Evolutionary conservation across 2,329 filamentous ascomycete species (phyloP), one percentile per base, ranked within the genome.

Genomic region (Dothiorella sarmentorum): DNA sequence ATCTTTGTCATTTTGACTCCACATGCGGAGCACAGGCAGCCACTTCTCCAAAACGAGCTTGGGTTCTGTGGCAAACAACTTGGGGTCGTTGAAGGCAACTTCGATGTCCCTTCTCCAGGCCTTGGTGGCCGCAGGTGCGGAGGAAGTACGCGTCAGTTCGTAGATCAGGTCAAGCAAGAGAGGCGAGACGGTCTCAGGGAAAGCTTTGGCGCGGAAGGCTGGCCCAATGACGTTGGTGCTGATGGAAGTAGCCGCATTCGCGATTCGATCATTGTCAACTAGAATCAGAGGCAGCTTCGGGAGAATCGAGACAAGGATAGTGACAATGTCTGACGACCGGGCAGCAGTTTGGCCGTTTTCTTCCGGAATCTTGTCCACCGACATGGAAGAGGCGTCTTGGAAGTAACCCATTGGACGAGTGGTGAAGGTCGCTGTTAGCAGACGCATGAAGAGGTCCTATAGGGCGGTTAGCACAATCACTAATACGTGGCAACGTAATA

Each of bases 351-450:
- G 37, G 5, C 60, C 27, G 53, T 71, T 71, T 18, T 69, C 66
- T 40, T 78, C 68, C n/a, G 70, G 71, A 11, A 69, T 67, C 37
- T 90, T 59, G 38, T 59, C 57, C 3, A 59, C 17, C 0, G 57
- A 59, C 7, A 55, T 3, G 2, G 47, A 38, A 3, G 57, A 59
- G 2, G 57, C 7, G n/a, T 55, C 81, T 60, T 84, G 87, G 0
- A 85, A 75, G 64, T 91, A 88, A 2, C 85, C 86, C 64, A 91
- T 81, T 1, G 92, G 91, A 38, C 90, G 85, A 7, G 91, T 95
- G 0, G 94, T 96, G 70, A 97, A 97, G 2, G 95, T 88, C n/a
- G 93, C 94, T 3, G 92, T 90, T 13, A 99, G 80, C 1, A 99
- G 82, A 15, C 92, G 83, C 11, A 94, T 80, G 69, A 97, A 95